Evolutionary conservation across 805 yeast species (phyloP), one percentile per base, ranked within the genome.

Genomic region (Saturnispora quitensis): DNA sequence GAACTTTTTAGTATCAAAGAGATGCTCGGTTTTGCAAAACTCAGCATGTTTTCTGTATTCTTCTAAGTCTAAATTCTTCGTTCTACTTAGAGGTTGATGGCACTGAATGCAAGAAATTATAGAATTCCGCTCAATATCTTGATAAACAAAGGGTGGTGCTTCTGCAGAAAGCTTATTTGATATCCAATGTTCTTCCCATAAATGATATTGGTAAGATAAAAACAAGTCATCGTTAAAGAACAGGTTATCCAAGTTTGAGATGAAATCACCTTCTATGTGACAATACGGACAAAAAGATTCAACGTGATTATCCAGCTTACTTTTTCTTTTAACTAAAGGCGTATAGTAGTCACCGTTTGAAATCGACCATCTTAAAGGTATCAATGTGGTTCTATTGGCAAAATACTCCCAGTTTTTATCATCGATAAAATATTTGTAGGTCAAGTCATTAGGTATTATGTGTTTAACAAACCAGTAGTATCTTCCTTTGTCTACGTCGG

Each of bases 281-380:
- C 49, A 47, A 47, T 47, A 47, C 7, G 49, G 49, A 38, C 49
- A 47, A 18, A 47, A 20, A n/a, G 49, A 47, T 28, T 47, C 36
- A 12, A 20, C 25, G 12, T 38, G 9, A 25, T 28, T 10, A 28
- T 43, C 31, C 10, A 7, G 5, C 22, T 17, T 24, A 3, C 18
- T 36, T n/a, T n/a, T 12, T 38, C 43, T 25, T 24, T 38, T 47
- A 7, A 47, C 40, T 8, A 47, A 38, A 25, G 49, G 49, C 2
- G 43, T 47, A 25, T 25, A 47, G 40, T 38, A 47, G 20, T 47
- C 44, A 25, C 49, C 49, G 8, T 18, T 17, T 7, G 9, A 13
- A 12, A 12, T 36, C 18, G 43, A 25, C 49, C 49, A 47, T 24
- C 49, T 22, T 38, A 38, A 15, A 4, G 49, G 49, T n/a, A 47